phyloP scores from a whole-genome alignment of 176 grass and related monocot species.

The Carex kokanica region DNA sequence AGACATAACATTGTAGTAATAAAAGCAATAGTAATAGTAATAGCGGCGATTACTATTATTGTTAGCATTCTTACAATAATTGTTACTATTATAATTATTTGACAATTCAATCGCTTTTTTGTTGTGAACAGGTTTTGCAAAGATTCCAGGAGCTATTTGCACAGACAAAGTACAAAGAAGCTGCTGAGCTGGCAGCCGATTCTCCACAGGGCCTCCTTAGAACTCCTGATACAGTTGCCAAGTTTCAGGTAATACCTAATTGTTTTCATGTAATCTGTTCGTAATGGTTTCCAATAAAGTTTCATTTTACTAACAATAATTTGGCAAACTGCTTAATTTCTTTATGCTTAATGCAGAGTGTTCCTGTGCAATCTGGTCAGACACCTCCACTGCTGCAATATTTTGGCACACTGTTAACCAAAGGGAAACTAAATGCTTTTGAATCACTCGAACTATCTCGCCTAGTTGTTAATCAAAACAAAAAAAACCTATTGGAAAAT shows the following conservation, averaged over 20 bases:
- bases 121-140: conserved; percentile 68
- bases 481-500: conserved; percentile 92
- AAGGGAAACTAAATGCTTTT: conserved; percentile 86
- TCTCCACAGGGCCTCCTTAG: conserved; percentile 80
- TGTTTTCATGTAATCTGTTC: background rate
- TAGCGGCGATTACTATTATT: background rate
- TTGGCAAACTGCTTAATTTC: conserved; percentile 3
- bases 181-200: conserved; percentile 90
- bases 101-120: background rate
- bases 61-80: background rate
- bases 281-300: background rate
- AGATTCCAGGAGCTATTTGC: conserved; percentile 87
- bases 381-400: conserved; percentile 84
- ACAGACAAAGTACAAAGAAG: conserved; percentile 96
- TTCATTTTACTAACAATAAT: conserved; percentile 8
- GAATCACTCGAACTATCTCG: conserved; percentile 85
- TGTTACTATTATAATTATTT: conserved; percentile 12
- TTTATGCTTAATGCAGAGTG: conserved; percentile 48
- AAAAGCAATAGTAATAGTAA: background rate
- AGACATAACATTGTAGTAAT: background rate
- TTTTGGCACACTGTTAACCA: conserved; percentile 73
- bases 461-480: conserved; percentile 92
- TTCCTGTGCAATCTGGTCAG: conserved; percentile 84
- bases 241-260: conserved; percentile 65
- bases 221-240: conserved; percentile 83